phyloP scores from a whole-genome alignment of 345 rosid genomes.

The Zanthoxylum bungeanum region DNA sequence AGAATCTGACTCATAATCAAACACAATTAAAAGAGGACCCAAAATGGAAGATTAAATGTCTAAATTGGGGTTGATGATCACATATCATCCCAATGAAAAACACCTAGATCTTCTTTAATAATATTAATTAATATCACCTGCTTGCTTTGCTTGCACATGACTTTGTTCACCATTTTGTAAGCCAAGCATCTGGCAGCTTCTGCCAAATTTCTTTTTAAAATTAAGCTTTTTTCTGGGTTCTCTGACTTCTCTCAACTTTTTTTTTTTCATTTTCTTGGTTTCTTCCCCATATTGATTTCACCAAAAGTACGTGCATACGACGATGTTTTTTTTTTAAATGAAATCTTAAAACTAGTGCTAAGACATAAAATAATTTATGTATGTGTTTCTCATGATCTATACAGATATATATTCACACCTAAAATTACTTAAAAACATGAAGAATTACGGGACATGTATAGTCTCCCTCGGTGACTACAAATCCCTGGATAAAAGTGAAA shows the following conservation, averaged over 20 bases:
- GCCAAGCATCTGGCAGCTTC: constrained; percentile 19
- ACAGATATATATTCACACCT: too few relatives aligned
- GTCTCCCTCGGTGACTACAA: too few relatives aligned
- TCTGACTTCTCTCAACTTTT: not conserved
- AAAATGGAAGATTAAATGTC: constrained; percentile 34
- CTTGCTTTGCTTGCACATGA: constrained; percentile 25
- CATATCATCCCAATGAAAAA: constrained; percentile 21
- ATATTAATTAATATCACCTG: not conserved
- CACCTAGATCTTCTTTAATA: constrained; percentile 12
- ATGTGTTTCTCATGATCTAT: too few relatives aligned
- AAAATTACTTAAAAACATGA: too few relatives aligned
- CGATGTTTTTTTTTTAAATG: too few relatives aligned
- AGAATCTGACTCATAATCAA: constrained; percentile 11
- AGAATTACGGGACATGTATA: too few relatives aligned
- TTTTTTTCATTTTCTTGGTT: not conserved
- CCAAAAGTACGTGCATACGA: constrained; percentile 24
- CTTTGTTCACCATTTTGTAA: constrained; percentile 34
- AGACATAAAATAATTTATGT: too few relatives aligned
- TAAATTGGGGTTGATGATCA: constrained; percentile 37
- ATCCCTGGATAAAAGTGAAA: too few relatives aligned
- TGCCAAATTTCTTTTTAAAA: constrained; percentile 4
- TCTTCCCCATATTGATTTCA: constrained; percentile 16
- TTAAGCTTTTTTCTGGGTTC: constrained; percentile 10
- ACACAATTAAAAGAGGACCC: constrained; percentile 15
- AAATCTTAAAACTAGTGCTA: too few relatives aligned